These are phyloP conservation scores for Diaporthe destruens DNA, from an alignment of 2,329 filamentous ascomycete genomes.

Conservation along the genomic window DNA sequence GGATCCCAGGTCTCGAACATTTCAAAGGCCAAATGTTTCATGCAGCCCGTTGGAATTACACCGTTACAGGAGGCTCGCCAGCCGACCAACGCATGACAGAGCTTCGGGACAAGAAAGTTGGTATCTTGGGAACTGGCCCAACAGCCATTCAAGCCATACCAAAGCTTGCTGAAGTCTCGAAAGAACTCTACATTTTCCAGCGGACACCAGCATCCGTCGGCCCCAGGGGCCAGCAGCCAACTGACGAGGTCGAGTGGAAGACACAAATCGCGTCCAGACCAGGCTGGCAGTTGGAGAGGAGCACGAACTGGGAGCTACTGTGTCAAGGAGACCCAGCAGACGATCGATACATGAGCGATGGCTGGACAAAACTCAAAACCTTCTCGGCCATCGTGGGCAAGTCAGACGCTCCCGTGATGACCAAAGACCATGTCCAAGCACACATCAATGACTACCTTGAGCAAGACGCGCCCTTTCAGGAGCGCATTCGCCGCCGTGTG, in stretches of 20 bases:
- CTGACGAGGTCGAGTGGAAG: conserved; percentile 57
- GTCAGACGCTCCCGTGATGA: conserved; percentile 51
- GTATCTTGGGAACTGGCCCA: conserved; percentile 64
- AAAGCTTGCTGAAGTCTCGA: conserved; percentile 59
- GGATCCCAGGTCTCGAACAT: conserved; percentile 55
- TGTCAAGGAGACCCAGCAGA: not conserved
- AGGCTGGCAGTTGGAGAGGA: conserved; percentile 64
- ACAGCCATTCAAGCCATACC: conserved; percentile 62
- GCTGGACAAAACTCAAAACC: conserved; percentile 51
- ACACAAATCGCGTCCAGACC: conserved; percentile 48
- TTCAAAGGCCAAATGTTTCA: conserved; percentile 60
- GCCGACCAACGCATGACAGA: conserved; percentile 56
- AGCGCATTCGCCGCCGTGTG: conserved; percentile 56
- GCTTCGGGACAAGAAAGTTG: conserved; percentile 61
- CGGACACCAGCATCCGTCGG: conserved; percentile 63
- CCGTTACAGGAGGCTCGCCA: conserved; percentile 56
- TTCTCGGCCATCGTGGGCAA: conserved; percentile 20
- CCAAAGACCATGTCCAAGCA: conserved; percentile 52
- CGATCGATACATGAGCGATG: conserved; percentile 55
- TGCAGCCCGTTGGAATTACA: conserved; percentile 61
- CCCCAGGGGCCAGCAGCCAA: conserved; percentile 54
- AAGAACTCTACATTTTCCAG: conserved; percentile 68
- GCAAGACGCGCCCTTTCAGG: conserved; percentile 57
- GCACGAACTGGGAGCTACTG: conserved; percentile 56
- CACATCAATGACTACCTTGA: conserved; percentile 54